Evolutionary conservation across 768 basidiomycete species (phyloP).

Genomic region (Suillus tomentosus): DNA sequence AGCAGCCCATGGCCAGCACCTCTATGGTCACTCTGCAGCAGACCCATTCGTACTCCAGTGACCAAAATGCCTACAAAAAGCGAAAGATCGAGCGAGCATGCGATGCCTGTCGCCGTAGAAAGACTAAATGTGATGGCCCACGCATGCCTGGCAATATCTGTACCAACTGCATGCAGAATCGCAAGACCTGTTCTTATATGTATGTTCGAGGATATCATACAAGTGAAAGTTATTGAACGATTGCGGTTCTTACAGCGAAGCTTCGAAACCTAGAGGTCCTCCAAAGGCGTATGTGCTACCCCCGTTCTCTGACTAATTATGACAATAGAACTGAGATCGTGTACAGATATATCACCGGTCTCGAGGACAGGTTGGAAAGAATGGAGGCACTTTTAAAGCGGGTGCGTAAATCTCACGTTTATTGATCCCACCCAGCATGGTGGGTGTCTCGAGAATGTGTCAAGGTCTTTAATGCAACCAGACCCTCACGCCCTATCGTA

Average conservation of each 20-base stretch:
- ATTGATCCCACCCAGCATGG: background rate
- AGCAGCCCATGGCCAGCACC: conserved; percentile 1
- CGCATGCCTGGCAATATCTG: conserved; percentile 52
- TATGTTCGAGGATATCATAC: conserved; percentile 32
- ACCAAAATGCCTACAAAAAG: conserved; percentile 34
- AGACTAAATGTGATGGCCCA: conserved; percentile 64
- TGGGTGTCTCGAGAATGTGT: conserved; percentile 3
- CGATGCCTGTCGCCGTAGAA: conserved; percentile 58
- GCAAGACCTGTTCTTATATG: conserved; percentile 62
- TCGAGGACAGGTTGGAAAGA: conserved; percentile 61
- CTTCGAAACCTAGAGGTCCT: conserved; percentile 64
- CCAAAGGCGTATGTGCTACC: conserved; percentile 60
- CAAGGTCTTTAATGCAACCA: background rate
- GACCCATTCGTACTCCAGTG: conserved; percentile 9
- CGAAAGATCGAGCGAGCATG: conserved; percentile 59
- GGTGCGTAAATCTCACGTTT: conserved; percentile 35
- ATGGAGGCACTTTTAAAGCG: conserved; percentile 55
- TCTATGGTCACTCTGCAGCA: conserved; percentile 20
- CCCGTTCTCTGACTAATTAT: conserved; percentile 5
- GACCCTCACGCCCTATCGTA: conserved; percentile 2
- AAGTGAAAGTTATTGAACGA: conserved; percentile 11
- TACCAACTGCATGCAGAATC: conserved; percentile 55
- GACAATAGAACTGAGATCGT: conserved; percentile 8
- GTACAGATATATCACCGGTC: conserved; percentile 53
- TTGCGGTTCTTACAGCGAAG: conserved; percentile 42